Evolutionary conservation across 2,329 filamentous ascomycete genomes (phyloP).

Genomic region (Sarocladium oryzae): DNA sequence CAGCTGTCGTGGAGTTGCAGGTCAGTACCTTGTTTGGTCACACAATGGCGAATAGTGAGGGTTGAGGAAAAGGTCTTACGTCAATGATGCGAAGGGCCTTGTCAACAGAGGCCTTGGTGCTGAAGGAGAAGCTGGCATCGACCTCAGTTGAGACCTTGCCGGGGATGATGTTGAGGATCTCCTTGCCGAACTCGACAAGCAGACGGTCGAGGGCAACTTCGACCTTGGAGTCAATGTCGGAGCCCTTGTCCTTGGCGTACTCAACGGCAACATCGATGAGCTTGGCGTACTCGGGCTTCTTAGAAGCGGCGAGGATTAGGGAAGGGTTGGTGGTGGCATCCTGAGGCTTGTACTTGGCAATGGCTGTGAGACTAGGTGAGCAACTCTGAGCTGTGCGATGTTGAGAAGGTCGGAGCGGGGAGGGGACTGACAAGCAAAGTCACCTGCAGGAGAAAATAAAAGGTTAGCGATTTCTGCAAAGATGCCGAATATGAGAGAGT

Average conservation of each 20-base stretch:
- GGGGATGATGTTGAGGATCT: slow-evolving; percentile 94
- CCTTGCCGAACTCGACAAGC: slow-evolving; percentile 94
- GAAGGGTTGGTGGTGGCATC: slow-evolving; percentile 99
- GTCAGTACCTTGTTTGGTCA: slow-evolving; percentile 9
- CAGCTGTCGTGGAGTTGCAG: slow-evolving; percentile 50
- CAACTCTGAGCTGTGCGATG: slow-evolving; percentile 10
- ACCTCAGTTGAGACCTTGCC: slow-evolving; percentile 99
- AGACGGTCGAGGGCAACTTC: slow-evolving; percentile 88
- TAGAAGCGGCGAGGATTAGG: slow-evolving; percentile 94
- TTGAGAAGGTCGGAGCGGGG: slow-evolving; percentile 8
- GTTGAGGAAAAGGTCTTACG: slow-evolving; percentile 41
- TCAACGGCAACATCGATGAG: slow-evolving; percentile 80
- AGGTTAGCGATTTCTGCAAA: slow-evolving; percentile 19
- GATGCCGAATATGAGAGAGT: not conserved
- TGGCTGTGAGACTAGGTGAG: slow-evolving; percentile 53
- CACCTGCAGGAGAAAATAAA: slow-evolving; percentile 44
- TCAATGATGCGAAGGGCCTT: slow-evolving; percentile 98
- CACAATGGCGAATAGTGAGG: too few relatives aligned
- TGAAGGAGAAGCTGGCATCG: slow-evolving; percentile 92
- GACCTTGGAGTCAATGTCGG: slow-evolving; percentile 70
- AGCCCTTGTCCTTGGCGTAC: slow-evolving; percentile 74
- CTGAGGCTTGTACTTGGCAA: slow-evolving; percentile 99
- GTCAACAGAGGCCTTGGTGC: slow-evolving; percentile 82
- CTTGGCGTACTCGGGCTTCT: slow-evolving; percentile 93
- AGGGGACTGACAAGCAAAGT: slow-evolving; percentile 64